These are phyloP conservation scores for Porphyrellus sp. DNA, from an alignment of 1,284 basidiomycete species.

Conservation along the genomic window DNA sequence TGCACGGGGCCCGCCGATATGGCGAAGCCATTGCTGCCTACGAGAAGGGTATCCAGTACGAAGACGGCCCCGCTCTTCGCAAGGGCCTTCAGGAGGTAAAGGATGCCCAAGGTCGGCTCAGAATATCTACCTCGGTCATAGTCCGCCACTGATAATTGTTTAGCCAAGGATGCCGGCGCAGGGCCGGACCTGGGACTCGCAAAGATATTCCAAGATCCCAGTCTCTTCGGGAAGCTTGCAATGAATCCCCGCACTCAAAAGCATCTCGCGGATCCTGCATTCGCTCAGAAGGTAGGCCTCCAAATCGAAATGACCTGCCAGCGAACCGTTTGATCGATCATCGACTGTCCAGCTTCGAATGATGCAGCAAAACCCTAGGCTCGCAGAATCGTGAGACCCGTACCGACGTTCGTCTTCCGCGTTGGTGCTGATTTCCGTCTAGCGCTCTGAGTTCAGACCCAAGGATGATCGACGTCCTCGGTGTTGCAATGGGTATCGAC, in stretches of 20 bases:
- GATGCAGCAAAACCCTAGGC: constrained; percentile 60
- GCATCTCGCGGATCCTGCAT: constrained; percentile 79
- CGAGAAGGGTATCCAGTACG: constrained; percentile 76
- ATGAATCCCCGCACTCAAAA: constrained; percentile 83
- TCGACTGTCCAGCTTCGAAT: constrained; percentile 45
- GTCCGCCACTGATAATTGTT: constrained; percentile 8
- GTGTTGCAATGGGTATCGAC: constrained; percentile 92
- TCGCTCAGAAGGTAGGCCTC: constrained; percentile 60
- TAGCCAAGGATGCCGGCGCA: constrained; percentile 43
- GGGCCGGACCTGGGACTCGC: constrained; percentile 58
- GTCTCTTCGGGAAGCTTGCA: constrained; percentile 79
- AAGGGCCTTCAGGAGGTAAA: constrained; percentile 88
- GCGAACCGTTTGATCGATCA: not conserved
- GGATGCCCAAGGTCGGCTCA: constrained; percentile 64
- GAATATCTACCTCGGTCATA: not conserved
- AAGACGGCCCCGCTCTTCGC: constrained; percentile 77
- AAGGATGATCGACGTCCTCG: constrained; percentile 91
- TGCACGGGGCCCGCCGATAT: constrained; percentile 80
- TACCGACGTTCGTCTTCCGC: not conserved
- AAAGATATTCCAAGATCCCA: constrained; percentile 85
- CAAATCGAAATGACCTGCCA: not conserved
- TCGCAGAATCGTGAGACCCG: constrained; percentile 51
- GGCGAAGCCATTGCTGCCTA: constrained; percentile 84
- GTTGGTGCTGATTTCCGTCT: constrained; percentile 13
- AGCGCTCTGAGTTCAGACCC: constrained; percentile 69